phyloP scores from a whole-genome alignment of 768 basidiomycete genomes.

The Termitomyces sp. region DNA sequence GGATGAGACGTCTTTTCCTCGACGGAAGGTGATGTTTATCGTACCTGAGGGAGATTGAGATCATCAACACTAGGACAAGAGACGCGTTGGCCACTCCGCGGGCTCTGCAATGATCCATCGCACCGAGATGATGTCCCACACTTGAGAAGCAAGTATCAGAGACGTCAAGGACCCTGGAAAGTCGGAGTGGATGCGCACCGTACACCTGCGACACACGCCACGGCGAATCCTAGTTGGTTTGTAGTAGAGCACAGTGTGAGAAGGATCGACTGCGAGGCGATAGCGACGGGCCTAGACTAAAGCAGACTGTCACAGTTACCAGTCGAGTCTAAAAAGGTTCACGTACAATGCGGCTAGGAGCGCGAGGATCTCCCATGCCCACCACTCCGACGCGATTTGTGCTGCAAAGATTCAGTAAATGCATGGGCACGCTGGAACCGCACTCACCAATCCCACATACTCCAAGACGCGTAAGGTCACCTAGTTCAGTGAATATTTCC shows the following conservation, averaged over 20 bases:
- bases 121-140: neutral
- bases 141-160: neutral
- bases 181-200: neutral
- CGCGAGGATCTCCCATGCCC: neutral
- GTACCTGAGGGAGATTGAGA: neutral
- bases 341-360: neutral
- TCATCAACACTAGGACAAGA: neutral
- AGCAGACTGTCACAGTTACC: neutral
- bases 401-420: neutral
- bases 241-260: neutral
- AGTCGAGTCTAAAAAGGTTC: too few relatives aligned
- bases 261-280: neutral
- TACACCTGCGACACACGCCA: neutral
- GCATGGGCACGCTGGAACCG: too few relatives aligned
- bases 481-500: conserved; percentile 62
- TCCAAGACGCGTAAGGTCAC: conserved; percentile 61
- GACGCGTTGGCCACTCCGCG: neutral
- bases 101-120: neutral
- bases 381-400: neutral
- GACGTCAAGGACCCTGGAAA: too few relatives aligned
- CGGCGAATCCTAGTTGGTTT: neutral
- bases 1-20: neutral
- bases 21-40: neutral
- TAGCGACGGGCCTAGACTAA: neutral
- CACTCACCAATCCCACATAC: neutral